Evolutionary conservation across 768 basidiomycete species (phyloP).

Genomic region (Daedalea quercina): DNA sequence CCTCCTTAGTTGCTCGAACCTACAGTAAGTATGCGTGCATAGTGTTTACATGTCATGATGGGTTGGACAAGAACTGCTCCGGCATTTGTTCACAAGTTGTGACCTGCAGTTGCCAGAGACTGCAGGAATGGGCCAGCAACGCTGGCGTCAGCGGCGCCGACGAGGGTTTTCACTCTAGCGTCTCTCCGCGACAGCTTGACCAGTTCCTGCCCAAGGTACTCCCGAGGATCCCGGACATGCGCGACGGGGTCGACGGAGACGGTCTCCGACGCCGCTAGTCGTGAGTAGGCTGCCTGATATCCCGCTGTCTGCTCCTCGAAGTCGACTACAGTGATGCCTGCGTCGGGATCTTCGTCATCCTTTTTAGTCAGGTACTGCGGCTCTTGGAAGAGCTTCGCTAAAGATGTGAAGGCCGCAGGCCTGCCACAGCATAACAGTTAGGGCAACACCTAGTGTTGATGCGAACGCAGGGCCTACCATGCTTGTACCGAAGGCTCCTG

Average conservation of each 20-base stretch:
- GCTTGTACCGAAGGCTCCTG: slow-evolving; percentile 50
- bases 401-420: slow-evolving; percentile 60
- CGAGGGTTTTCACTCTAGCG: slow-evolving; percentile 10
- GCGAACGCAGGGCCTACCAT: slow-evolving; percentile 51
- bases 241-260: slow-evolving; percentile 30
- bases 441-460: background rate
- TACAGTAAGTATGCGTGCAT: background rate
- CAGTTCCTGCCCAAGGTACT: slow-evolving; percentile 21
- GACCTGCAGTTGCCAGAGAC: slow-evolving; percentile 11
- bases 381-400: slow-evolving; percentile 73
- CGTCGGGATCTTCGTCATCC: slow-evolving; percentile 37
- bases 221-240: slow-evolving; percentile 21
- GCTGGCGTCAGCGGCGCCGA: slow-evolving; percentile 10
- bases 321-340: slow-evolving; percentile 71
- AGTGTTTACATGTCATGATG: background rate
- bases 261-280: slow-evolving; percentile 61
- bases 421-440: slow-evolving; percentile 30
- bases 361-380: slow-evolving; percentile 58
- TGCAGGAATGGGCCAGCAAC: slow-evolving; percentile 17
- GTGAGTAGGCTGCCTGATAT: slow-evolving; percentile 92
- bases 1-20: background rate
- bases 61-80: background rate
- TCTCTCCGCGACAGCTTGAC: slow-evolving; percentile 11
- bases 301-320: slow-evolving; percentile 86
- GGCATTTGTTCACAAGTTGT: background rate